Evolutionary conservation across 2,329 filamentous ascomycete genomes (phyloP).

Genomic region (Teratosphaeria zuluensis): DNA sequence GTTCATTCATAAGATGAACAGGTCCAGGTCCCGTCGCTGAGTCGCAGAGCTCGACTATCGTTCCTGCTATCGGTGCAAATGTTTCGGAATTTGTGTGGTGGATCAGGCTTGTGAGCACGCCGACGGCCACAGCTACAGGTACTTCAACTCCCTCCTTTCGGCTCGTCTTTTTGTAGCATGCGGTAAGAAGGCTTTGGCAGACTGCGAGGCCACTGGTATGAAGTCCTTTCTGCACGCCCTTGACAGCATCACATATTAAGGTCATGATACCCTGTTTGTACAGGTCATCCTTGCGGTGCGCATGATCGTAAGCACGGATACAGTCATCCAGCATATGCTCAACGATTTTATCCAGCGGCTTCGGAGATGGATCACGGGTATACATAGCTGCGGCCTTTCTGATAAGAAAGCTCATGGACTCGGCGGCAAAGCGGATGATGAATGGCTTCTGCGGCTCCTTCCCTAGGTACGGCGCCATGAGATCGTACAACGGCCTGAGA

Average conservation of each 20-base stretch:
- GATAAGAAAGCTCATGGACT: constrained; percentile 87
- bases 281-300: constrained; percentile 41
- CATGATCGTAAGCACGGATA: background rate
- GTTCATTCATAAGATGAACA: constrained; percentile 28
- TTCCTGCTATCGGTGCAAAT: constrained; percentile 58
- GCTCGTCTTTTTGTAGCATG: constrained; percentile 8
- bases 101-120: constrained; percentile 69
- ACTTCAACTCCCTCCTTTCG: constrained; percentile 5
- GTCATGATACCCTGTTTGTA: constrained; percentile 87
- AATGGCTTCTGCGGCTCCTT: constrained; percentile 73
- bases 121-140: constrained; percentile 53
- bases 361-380: constrained; percentile 51
- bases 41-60: constrained; percentile 41
- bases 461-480: constrained; percentile 76
- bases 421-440: constrained; percentile 84
- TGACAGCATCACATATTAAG: constrained; percentile 75
- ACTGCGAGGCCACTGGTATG: constrained; percentile 49
- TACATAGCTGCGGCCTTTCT: constrained; percentile 76
- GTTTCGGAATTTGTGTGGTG: constrained; percentile 71
- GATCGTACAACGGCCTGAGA: constrained; percentile 70
- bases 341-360: constrained; percentile 61
- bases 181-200: constrained; percentile 39
- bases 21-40: background rate
- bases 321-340: constrained; percentile 64
- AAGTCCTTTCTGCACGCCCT: constrained; percentile 49